Evolutionary conservation across 1,284 basidiomycete genomes (phyloP).

Genomic region (Marasmius fiardii): DNA sequence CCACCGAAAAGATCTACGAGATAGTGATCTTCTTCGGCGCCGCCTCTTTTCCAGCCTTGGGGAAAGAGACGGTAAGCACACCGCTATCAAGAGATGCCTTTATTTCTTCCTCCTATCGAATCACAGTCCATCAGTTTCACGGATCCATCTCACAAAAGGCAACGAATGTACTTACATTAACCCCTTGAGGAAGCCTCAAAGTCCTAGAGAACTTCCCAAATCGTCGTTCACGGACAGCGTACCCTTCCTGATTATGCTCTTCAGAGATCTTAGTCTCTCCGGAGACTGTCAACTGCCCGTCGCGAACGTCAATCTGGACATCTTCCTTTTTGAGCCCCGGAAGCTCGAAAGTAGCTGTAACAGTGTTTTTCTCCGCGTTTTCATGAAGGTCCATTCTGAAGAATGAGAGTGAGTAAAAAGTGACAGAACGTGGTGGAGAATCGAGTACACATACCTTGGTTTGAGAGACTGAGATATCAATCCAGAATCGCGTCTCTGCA

Average conservation of each 20-base stretch:
- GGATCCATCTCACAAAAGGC: too few relatives aligned
- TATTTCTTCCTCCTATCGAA: neutral
- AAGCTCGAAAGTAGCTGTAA: neutral
- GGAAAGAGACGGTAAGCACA: neutral
- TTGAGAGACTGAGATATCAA: neutral
- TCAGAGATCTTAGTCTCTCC: constrained; percentile 1
- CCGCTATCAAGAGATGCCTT: neutral
- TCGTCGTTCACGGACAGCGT: neutral
- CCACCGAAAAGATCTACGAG: neutral
- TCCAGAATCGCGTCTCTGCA: too few relatives aligned
- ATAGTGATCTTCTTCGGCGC: neutral
- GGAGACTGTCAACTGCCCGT: neutral
- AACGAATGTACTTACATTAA: neutral
- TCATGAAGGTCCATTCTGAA: neutral
- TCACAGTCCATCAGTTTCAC: neutral
- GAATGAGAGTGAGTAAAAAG: neutral
- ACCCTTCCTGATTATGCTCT: neutral
- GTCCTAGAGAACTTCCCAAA: neutral
- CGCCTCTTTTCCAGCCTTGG: neutral
- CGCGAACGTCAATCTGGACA: neutral
- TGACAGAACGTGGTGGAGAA: neutral
- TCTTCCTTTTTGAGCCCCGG: neutral
- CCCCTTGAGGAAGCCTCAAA: neutral
- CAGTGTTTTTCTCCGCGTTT: neutral
- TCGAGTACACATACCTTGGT: neutral